Conservation (phyloP, 257 asterid species). For the Orobanche coerulescens region DNA sequence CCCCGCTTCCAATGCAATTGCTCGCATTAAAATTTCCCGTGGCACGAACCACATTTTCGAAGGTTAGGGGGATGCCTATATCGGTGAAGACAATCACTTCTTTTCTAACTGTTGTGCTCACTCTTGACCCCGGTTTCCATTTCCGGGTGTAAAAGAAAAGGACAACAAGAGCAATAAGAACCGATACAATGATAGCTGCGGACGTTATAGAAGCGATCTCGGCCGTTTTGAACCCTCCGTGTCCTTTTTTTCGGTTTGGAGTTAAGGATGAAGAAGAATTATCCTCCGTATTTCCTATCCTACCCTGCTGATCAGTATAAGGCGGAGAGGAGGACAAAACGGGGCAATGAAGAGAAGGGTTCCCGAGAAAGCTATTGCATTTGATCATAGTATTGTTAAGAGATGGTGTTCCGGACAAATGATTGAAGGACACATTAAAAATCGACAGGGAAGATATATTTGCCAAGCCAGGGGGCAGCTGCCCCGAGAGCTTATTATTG, state of each 20-base stretch:
- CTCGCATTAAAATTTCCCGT: slow-evolving; percentile 75
- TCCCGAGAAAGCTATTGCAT: slow-evolving; percentile 66
- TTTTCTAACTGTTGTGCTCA: slow-evolving; percentile 69
- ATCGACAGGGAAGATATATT: slow-evolving; percentile 38
- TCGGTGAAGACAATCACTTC: slow-evolving; percentile 76
- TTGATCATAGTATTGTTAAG: slow-evolving; percentile 38
- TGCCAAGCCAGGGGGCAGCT: slow-evolving; percentile 49
- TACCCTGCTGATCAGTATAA: slow-evolving; percentile 42
- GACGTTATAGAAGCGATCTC: slow-evolving; percentile 77
- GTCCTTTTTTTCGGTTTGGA: slow-evolving; percentile 27
- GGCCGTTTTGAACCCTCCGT: slow-evolving; percentile 47
- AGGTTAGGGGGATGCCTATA: slow-evolving; percentile 68
- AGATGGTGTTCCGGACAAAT: slow-evolving; percentile 67
- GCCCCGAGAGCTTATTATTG: slow-evolving; percentile 73
- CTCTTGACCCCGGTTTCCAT: slow-evolving; percentile 73
- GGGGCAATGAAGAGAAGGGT: slow-evolving; percentile 60
- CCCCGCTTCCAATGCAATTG: slow-evolving; percentile 91
- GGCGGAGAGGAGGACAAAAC: slow-evolving; percentile 36
- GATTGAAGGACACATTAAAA: slow-evolving; percentile 71
- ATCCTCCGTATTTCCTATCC: slow-evolving; percentile 26
- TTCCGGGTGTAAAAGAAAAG: slow-evolving; percentile 76
- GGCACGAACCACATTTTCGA: slow-evolving; percentile 73
- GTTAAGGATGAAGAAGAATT: slow-evolving; percentile 31
- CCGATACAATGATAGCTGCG: slow-evolving; percentile 77
- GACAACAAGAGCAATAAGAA: slow-evolving; percentile 54